phyloP scores from a whole-genome alignment of 192 early-diverging fungal species.

The Coemansia aciculifera region DNA sequence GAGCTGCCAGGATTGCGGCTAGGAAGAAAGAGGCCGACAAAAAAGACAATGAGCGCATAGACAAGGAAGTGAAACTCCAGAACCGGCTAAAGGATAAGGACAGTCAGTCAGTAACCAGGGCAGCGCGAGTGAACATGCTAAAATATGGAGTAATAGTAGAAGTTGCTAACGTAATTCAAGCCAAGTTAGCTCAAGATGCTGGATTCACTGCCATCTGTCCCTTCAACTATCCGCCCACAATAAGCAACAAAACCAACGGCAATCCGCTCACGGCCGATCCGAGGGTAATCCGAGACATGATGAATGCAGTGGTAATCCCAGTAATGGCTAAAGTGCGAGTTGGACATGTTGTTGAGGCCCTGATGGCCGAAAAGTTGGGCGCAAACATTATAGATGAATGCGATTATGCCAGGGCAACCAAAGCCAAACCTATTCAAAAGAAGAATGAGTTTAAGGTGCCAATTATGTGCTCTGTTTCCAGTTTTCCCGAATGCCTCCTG shows the following conservation, averaged over 20 bases:
- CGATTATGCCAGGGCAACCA: slow-evolving; percentile 65
- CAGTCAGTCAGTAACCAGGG: background rate
- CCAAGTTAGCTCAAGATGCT: background rate
- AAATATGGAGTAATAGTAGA: background rate
- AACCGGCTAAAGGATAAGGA: background rate
- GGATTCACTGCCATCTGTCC: background rate
- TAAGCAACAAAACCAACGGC: background rate
- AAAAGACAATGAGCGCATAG: background rate
- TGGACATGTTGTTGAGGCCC: slow-evolving; percentile 14
- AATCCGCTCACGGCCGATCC: background rate
- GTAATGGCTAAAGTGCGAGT: slow-evolving; percentile 3
- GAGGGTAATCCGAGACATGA: background rate
- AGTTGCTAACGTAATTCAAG: background rate
- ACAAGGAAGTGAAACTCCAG: background rate
- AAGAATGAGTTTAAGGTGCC: slow-evolving; percentile 73
- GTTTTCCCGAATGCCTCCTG: slow-evolving; percentile 84
- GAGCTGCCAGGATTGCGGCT: background rate
- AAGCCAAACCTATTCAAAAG: slow-evolving; percentile 83
- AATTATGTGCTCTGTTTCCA: slow-evolving; percentile 84
- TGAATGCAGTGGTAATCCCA: slow-evolving; percentile 5
- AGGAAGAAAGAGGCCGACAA: too few relatives aligned
- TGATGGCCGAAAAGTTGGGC: slow-evolving; percentile 78
- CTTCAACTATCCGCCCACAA: background rate
- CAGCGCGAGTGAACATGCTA: background rate
- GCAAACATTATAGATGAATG: slow-evolving; percentile 92